These are phyloP conservation scores for Colletotrichum sp. DNA, from an alignment of 2,329 filamentous ascomycete genomes.

Conservation along the genomic window DNA sequence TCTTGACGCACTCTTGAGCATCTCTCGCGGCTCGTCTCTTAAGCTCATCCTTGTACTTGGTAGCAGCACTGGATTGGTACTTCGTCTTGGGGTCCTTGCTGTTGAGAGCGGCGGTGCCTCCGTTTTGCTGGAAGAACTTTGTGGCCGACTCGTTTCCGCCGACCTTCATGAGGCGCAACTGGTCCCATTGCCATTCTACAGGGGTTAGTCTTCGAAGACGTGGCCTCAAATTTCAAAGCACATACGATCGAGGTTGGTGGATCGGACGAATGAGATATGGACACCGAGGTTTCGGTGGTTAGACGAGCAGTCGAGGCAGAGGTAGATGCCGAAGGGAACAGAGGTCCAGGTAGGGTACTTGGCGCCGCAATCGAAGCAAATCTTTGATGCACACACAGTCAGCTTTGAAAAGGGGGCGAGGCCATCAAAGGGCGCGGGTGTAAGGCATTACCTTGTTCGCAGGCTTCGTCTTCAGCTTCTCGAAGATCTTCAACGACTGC, in stretches of 20 bases:
- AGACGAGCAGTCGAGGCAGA: constrained; percentile 96
- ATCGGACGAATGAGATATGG: constrained; percentile 98
- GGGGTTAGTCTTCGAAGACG: neutral
- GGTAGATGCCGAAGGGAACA: constrained; percentile 94
- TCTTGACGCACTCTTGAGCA: constrained; percentile 72
- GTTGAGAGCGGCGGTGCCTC: constrained; percentile 88
- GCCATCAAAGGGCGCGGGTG: neutral
- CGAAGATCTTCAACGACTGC: constrained; percentile 96
- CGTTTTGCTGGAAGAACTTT: constrained; percentile 97
- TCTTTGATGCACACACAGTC: constrained; percentile 51
- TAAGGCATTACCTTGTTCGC: constrained; percentile 81
- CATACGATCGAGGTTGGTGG: constrained; percentile 97
- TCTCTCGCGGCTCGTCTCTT: constrained; percentile 85
- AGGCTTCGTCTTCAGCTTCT: constrained; percentile 92
- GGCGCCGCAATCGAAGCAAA: constrained; percentile 97
- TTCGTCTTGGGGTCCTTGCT: constrained; percentile 98
- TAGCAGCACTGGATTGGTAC: constrained; percentile 91
- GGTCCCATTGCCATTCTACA: constrained; percentile 97
- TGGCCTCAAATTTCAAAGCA: constrained; percentile 26
- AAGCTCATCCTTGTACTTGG: constrained; percentile 97
- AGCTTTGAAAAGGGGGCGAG: constrained; percentile 24
- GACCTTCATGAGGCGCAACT: constrained; percentile 96
- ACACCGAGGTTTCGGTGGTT: constrained; percentile 98
- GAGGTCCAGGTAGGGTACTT: constrained; percentile 99
- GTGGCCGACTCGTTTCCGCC: constrained; percentile 97